Evolutionary conservation across 176 grass and related monocot species (phyloP), one percentile per base, ranked within the genome.

Genomic region (Elaeis guineensis): DNA sequence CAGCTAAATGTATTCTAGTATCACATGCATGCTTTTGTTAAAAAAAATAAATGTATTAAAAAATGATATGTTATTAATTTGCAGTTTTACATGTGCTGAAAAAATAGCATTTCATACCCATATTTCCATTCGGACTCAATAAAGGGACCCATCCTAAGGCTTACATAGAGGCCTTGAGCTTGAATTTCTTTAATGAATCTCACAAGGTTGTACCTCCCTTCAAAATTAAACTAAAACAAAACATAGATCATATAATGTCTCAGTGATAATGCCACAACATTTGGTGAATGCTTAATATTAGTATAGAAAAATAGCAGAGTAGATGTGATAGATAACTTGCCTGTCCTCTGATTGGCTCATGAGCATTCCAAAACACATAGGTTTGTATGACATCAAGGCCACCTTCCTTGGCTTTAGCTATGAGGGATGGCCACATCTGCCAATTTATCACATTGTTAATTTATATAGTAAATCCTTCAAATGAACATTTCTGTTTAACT

Each of bases 41-140:
- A 32, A 32, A 32, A 39, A 0, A 39, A 39, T 39, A 39, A 39
- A 1, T 8, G 0, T 39, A 2, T 2, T 39, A 39, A 39, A 39
- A 39, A 39, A 39, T 1, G 35, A 39, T 12, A 39, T 39, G 8
- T 39, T 12, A 39, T 30, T 39, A 39, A 11, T 1, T 8, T 39
- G 2, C 35, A 11, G 35, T 39, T 39, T 39, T 39, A 12, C 35
- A 44, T 14, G 35, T 44, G 11, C 9, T 44, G 35, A 29, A 3
- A 16, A 28, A 32, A 62, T 5, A 14, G 69, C n/a, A 17, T 57
- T 19, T 17, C 59, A 25, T 91, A 97, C 87, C 92, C 92, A 22
- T 97, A 97, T 61, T 88, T 89, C 92, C 92, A 97, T 72, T 97
- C 92, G 0, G 92, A 63, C 63, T 91, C 75, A 28, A 88, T 69